Evolutionary conservation across 1,284 basidiomycete genomes (phyloP), one percentile per base, ranked within the genome.

Genomic region (Cutaneotrichosporon dermatis): DNA sequence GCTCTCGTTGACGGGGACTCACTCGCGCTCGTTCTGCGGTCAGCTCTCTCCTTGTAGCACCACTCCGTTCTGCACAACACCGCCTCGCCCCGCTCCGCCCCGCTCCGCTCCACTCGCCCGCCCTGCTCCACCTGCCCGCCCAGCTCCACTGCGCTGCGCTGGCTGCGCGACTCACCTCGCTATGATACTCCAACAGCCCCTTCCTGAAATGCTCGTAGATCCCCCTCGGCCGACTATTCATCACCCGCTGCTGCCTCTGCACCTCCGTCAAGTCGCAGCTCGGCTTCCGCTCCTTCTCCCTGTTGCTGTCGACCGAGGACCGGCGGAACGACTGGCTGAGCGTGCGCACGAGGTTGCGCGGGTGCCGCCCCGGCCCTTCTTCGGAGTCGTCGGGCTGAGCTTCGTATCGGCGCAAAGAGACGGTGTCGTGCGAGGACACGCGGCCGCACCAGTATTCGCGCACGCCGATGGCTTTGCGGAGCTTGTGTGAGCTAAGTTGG

Each of bases 171-270:
- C 59, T 45, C 55, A 60, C 58, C 50, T 58, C 57, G 6, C 49
- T 55, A 42, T 58, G 57, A 51, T 77, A 69, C 51, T 76, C 71
- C 33, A 77, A 57, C 50, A 78, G 54, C 0, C 76, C 76, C 13
- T 67, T 57, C 41, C 74, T 53, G 59, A 77, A 76, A 11, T 69
- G 61, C 66, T 76, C 74, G 44, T 76, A 77, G 13, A 75, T 50
- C 9, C 70, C 70, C 3, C 50, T 36, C 11, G 70, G 72, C 9
- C 36, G 13, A 2, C 58, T 51, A 8, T 58, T 61, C 68, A 72
- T 71, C 44, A 72, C 68, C 34, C 56, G 51, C 33, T 66, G 65
- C 55, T 70, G 69, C 25, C 69, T 60, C 37, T 63, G 61, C 46
- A 63, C 63, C 39, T 69, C 68, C 7, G 57, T 43, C 37, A 63